phyloP scores from a whole-genome alignment of 2,329 filamentous ascomycete species.

The Monilinia fructigena region DNA sequence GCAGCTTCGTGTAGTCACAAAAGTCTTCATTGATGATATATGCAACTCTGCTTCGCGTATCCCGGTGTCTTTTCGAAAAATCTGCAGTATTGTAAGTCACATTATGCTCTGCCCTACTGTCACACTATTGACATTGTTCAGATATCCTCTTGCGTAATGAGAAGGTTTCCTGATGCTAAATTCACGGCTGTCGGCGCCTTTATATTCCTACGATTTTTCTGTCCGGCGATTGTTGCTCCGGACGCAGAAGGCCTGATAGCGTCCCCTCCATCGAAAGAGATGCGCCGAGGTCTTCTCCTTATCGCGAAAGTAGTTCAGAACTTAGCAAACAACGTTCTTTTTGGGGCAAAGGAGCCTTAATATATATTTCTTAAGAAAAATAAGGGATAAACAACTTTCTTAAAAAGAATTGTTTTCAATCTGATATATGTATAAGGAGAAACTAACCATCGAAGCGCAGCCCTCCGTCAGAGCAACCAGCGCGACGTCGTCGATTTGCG shows the following conservation, averaged over 20 bases:
- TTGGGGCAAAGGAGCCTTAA: conserved; percentile 71
- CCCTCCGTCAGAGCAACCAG: too few relatives aligned
- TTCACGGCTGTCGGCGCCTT: conserved; percentile 71
- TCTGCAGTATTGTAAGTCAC: conserved; percentile 61
- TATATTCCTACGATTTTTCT: conserved; percentile 71
- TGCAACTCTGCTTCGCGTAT: conserved; percentile 61
- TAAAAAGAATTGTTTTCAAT: too few relatives aligned
- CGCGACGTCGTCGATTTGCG: too few relatives aligned
- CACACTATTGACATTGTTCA: conserved; percentile 32
- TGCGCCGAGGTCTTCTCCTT: conserved; percentile 64
- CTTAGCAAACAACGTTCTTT: conserved; percentile 69
- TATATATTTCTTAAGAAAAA: too few relatives aligned
- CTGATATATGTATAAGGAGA: too few relatives aligned
- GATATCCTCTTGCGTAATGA: conserved; percentile 63
- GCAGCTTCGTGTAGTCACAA: conserved; percentile 65
- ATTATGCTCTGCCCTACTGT: background rate
- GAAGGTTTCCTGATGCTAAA: conserved; percentile 65
- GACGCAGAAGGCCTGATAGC: conserved; percentile 65
- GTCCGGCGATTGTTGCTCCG: conserved; percentile 68
- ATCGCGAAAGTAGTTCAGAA: conserved; percentile 73
- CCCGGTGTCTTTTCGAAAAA: conserved; percentile 62
- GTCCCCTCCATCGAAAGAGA: conserved; percentile 62
- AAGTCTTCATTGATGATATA: conserved; percentile 71
- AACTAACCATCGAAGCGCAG: too few relatives aligned
- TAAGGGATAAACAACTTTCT: too few relatives aligned